Evolutionary conservation across 306 rosid species (phyloP).

Genomic region (Sesbania bispinosa): DNA sequence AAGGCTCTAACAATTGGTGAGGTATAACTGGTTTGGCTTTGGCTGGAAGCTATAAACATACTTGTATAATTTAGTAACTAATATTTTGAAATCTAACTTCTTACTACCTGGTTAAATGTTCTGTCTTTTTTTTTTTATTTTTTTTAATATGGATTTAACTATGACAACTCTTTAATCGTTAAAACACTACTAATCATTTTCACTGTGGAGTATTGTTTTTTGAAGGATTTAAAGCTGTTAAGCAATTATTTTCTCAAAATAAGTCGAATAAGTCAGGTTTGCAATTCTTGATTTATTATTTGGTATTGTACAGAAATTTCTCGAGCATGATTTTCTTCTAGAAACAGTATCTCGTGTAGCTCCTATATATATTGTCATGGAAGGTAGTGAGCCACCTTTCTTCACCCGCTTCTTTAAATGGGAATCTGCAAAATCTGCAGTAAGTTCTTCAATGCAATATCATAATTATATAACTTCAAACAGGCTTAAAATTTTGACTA

Average conservation of each 20-base stretch:
- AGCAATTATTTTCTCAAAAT: neutral
- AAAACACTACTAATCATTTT: neutral
- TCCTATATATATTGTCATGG: conserved; percentile 74
- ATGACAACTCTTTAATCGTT: neutral
- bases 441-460: conserved; percentile 38
- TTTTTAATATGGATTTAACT: conserved; percentile 14
- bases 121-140: neutral
- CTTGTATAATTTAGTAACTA: neutral
- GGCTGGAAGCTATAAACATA: conserved; percentile 24
- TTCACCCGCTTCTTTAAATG: conserved; percentile 95
- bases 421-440: conserved; percentile 83
- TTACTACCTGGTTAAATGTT: neutral
- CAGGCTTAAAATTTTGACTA: conserved; percentile 22
- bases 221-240: neutral
- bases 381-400: conserved; percentile 94
- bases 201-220: neutral
- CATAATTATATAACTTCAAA: conserved; percentile 1
- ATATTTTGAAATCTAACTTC: conserved; percentile 13
- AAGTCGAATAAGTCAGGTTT: neutral
- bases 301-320: conserved; percentile 67
- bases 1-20: conserved; percentile 86
- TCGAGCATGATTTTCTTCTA: conserved; percentile 80
- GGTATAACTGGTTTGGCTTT: conserved; percentile 53
- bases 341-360: conserved; percentile 69
- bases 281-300: conserved; percentile 23